Evolutionary conservation across 345 rosid genomes (phyloP).

Genomic region (Microthlaspi erraticum): DNA sequence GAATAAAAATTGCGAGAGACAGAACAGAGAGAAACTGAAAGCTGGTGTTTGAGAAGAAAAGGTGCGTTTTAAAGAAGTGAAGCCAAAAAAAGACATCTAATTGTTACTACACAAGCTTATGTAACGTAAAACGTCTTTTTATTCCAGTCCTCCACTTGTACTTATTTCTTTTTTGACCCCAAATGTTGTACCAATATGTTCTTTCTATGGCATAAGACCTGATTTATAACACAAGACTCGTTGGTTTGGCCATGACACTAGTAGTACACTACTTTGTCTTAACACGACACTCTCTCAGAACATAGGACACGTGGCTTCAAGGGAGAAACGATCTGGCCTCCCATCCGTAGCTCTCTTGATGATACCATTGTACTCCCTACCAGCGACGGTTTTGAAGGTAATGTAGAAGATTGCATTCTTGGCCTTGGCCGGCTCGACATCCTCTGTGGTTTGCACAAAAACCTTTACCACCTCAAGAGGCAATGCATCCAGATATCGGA

Average conservation of each 20-base stretch:
- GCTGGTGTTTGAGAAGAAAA: background rate
- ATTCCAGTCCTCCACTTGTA: conserved; percentile 15
- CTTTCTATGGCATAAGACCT: no score
- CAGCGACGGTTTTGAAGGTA: background rate
- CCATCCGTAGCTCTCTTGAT: no score
- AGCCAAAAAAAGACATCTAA: conserved; percentile 22
- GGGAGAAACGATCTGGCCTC: no score
- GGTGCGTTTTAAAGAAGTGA: conserved; percentile 19
- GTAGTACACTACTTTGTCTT: no score
- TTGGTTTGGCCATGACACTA: no score
- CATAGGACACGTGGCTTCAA: no score
- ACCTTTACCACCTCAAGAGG: background rate
- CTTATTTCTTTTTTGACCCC: conserved; percentile 28
- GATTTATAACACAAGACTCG: no score
- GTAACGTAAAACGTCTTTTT: conserved; percentile 9
- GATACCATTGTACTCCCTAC: background rate
- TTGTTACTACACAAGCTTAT: background rate
- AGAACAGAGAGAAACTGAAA: conserved; percentile 32
- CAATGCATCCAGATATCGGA: no score
- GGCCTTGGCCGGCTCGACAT: background rate
- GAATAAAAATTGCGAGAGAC: conserved; percentile 15
- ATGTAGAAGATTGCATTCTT: conserved; percentile 19
- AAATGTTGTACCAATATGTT: no score
- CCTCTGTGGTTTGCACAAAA: background rate
- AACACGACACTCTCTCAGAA: no score